A percentile compares a stretch with the other conserved stretches of the same genome.
phyloP scores from a whole-genome alignment of 1,139 yeast species.

The Candida pseudoviswanathii region DNA sequence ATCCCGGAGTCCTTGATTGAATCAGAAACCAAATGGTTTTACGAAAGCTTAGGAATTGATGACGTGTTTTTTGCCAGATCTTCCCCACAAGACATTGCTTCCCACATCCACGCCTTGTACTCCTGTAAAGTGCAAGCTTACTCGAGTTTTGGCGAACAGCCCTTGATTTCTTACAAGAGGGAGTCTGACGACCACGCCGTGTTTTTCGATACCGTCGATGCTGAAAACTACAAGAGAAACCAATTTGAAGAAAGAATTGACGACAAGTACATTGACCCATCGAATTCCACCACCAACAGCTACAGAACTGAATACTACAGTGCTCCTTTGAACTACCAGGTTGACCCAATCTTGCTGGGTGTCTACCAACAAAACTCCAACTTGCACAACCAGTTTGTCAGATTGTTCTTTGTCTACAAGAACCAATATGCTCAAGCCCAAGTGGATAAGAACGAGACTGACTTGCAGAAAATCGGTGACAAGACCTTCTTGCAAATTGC shows the following conservation, averaged over 20 bases:
- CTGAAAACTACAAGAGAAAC: constrained; percentile 35
- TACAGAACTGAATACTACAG: constrained; percentile 85
- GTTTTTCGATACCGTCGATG: constrained; percentile 73
- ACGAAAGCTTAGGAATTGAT: constrained; percentile 84
- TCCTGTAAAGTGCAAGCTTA: constrained; percentile 92
- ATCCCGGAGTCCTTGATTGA: constrained; percentile 88
- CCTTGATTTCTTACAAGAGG: constrained; percentile 72
- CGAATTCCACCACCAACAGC: constrained; percentile 40
- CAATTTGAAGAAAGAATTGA: constrained; percentile 73
- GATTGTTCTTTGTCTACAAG: constrained; percentile 86
- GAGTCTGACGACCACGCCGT: constrained; percentile 89
- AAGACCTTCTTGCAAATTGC: constrained; percentile 77
- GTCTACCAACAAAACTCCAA: constrained; percentile 37
- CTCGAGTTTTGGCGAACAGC: constrained; percentile 36
- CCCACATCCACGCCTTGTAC: constrained; percentile 83
- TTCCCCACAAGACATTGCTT: constrained; percentile 75
- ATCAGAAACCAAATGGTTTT: constrained; percentile 87
- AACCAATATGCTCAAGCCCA: constrained; percentile 53
- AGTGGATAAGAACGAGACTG: constrained; percentile 42
- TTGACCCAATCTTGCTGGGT: constrained; percentile 49
- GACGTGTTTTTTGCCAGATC: constrained; percentile 91
- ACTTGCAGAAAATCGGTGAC: constrained; percentile 74
- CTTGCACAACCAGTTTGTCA: constrained; percentile 54
- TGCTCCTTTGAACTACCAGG: constrained; percentile 58
- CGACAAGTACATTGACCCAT: constrained; percentile 70